Conservation (phyloP, 1,284 basidiomycete genomes). For the Ceratobasidium sp. region DNA sequence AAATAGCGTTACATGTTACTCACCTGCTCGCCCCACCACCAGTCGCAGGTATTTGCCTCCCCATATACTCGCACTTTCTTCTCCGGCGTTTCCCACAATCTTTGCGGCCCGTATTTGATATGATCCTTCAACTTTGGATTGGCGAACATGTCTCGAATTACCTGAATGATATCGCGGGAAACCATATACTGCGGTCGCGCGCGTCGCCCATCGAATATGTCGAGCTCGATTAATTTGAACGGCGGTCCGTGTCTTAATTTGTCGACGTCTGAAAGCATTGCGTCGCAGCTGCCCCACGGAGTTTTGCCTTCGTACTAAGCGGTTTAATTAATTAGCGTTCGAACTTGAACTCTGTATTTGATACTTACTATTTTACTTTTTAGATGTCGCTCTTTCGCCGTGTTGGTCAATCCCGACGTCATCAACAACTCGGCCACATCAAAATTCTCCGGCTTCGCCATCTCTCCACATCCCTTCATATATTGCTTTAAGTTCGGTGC, state of each 20-base stretch:
- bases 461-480: neutral
- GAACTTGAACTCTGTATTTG: no score
- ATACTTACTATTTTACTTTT: neutral
- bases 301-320: constrained; percentile 1
- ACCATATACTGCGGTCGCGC: constrained; percentile 5
- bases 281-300: constrained; percentile 5
- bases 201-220: neutral
- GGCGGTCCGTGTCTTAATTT: constrained; percentile 5
- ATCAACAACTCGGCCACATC: neutral
- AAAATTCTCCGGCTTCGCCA: neutral
- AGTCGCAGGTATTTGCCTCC: neutral
- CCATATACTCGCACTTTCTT: neutral
- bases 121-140: constrained; percentile 6
- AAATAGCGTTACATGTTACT: neutral
- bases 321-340: neutral
- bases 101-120: neutral
- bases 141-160: neutral
- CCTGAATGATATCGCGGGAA: neutral
- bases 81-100: neutral
- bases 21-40: constrained; percentile 13
- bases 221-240: neutral
- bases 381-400: neutral
- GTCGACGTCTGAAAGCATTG: neutral
- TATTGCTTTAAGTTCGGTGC: neutral
- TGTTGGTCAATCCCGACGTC: neutral